Evolutionary conservation across 225 moss, liverwort and hornwort species (phyloP), one percentile per base, ranked within the genome.

Genomic region (Physcomitrium patens): DNA sequence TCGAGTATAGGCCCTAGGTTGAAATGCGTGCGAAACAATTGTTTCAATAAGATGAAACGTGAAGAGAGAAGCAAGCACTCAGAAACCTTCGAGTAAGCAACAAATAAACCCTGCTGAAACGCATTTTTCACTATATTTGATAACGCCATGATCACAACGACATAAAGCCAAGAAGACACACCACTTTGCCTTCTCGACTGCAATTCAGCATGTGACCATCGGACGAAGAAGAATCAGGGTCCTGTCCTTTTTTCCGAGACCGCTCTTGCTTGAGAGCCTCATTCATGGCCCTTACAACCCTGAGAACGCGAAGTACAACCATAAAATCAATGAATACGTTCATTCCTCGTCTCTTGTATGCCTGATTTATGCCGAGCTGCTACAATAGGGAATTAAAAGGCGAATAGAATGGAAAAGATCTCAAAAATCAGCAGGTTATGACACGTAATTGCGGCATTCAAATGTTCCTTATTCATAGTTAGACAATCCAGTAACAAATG

Each of bases 191-290:
- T 59, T 60, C 76, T 65, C 54, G 74, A 31, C 65, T 59, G 22
- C 70, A 78, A 50, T 75, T 69, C 10, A 42, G 73, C 49, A 63
- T 24, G 43, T 74, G 69, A 65, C n/a, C 69, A 69, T 82, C 78
- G 68, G 69, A 74, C 23, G 60, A 52, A 15, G 55, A 57, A 67
- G 60, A 70, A 73, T 67, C 79, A 77, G 66, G 79, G 77, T 68
- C 77, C 53, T 72, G 88, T 76, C 82, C 79, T 69, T 84, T 93
- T 28, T 84, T 76, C 19, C 82, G 82, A 70, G 66, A 80, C 11
- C 89, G 87, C 59, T 89, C 93, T 72, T 87, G 84, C 85, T 93
- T 93, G 48, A 91, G 68, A 54, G 89, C 90, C 83, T 93, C 87
- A 81, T 91, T 93, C 89, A 93, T 93, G 13, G 91, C 89, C 57